Evolutionary conservation across 1,139 yeast species (phyloP), one percentile per base, ranked within the genome.

Genomic region (Petasospora rhodanensis): DNA sequence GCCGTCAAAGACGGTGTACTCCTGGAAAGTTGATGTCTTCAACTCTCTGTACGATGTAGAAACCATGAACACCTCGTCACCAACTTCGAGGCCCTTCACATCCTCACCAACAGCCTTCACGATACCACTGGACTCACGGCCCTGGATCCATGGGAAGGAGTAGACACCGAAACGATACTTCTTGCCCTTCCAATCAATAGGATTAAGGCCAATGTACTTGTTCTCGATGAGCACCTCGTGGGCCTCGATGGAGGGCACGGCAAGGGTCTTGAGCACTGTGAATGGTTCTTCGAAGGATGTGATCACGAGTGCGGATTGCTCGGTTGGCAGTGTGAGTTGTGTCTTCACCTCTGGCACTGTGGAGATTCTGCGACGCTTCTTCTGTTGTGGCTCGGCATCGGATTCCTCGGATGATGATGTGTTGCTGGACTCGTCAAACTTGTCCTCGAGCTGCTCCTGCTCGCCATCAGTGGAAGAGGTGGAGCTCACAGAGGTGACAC

Each of bases 121-220:
- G 8, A 55, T 42, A 1, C 74, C 74, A 25, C 69, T 59, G 24
- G 66, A 58, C 45, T 68, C 74, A 26, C 74, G 52, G 6, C 74
- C 74, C 43, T 67, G 69, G 29, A 68, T 57, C 73, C 74, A 68
- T 5, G 74, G 74, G 39, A 68, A 66, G 16, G 63, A 60, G 41
- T 67, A 63, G 4, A 68, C 60, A n/a, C 70, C 73, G 52, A 69
- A 69, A 22, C 59, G 58, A 41, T 61, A 69, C 35, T 62, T 66
- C 33, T 66, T 65, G n/a, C 70, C 66, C 43, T 69, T 69, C 75
- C 75, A 69, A 42, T 69, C 75, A 24, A 69, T 60, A 10, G 72
- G 74, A 42, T 68, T 68, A 23, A 68, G 45, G 0, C 74, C 74
- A 24, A 68, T 56, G 25, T 59, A 69, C 37, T 54, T 56, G 42